Percentiles rank a stretch among this genome's conserved stretches.
phyloP scores from a whole-genome alignment of 108 stramenopile species.

The Nannochloropsis salina region DNA sequence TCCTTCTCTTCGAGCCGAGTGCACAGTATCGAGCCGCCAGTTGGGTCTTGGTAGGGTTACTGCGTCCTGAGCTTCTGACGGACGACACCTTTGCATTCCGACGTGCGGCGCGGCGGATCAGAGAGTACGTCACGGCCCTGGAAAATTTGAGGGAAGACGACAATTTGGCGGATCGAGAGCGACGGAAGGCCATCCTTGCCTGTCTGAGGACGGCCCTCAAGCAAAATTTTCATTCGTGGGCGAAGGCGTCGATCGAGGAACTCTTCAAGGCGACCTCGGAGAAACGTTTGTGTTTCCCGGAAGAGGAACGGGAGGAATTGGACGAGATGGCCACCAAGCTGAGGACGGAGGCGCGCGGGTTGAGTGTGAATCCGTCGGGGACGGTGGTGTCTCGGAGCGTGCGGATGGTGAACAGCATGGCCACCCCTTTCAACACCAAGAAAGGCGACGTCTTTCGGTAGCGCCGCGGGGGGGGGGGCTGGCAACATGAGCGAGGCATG shows the following conservation, averaged over 20 bases:
- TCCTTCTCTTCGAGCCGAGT: neutral
- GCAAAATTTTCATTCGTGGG: neutral
- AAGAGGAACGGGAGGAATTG: neutral
- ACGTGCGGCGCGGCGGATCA: neutral
- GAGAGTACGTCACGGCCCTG: neutral
- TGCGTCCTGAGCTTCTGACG: neutral
- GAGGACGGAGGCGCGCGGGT: neutral
- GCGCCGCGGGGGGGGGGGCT: no score
- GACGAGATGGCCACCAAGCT: neutral
- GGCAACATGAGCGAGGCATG: no score
- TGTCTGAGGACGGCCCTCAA: neutral
- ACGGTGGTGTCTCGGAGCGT: constrained; percentile 3
- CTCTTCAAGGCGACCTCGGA: neutral
- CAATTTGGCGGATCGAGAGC: neutral
- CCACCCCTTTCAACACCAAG: neutral
- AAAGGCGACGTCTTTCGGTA: neutral
- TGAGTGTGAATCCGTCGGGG: constrained; percentile 1
- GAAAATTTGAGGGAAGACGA: neutral
- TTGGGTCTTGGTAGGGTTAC: neutral
- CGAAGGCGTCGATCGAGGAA: constrained; percentile 2
- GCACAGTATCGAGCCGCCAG: neutral
- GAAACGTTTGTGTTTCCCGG: neutral
- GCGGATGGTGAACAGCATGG: constrained; percentile 19
- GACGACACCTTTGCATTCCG: neutral
- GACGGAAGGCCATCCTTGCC: neutral